These are phyloP conservation scores for Acanthamoeba royreba DNA, from an alignment of 208 protist species.

Conservation along the genomic window DNA sequence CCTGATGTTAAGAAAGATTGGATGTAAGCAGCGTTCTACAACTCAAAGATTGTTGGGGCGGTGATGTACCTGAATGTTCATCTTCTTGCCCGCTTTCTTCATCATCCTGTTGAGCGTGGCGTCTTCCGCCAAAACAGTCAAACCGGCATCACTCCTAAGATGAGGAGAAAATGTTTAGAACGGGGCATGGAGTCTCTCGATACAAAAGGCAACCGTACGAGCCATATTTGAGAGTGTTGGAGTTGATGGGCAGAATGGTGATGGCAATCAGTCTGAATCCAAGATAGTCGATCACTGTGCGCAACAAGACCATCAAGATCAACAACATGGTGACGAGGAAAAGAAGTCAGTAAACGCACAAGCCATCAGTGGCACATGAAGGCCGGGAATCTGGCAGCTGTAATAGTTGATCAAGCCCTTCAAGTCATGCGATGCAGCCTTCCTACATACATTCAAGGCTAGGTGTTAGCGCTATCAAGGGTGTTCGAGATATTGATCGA, in stretches of 20 bases:
- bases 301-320: not conserved
- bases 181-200: too few species aligned
- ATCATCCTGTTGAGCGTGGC: not conserved
- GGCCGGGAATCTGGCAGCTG: not conserved
- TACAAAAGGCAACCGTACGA: not conserved
- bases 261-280: constrained; percentile 35
- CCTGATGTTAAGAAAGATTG: too few species aligned
- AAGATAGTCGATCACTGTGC: constrained; percentile 32
- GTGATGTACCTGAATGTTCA: not conserved
- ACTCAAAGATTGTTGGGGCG: too few species aligned
- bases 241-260: not conserved
- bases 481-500: not conserved
- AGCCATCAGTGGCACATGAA: constrained; percentile 51
- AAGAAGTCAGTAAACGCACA: not conserved
- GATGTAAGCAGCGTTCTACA: too few species aligned
- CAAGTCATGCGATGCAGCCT: constrained; percentile 21
- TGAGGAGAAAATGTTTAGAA: too few species aligned
- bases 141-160: not conserved
- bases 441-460: not conserved
- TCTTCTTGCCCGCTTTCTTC: not conserved
- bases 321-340: not conserved
- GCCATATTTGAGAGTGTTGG: not conserved
- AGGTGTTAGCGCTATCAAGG: not conserved
- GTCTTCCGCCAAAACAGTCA: not conserved
- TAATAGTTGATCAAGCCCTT: constrained; percentile 19